Evolutionary conservation across 495 filamentous ascomycete species (phyloP), one percentile per base, ranked within the genome.

Genomic region (Penicilliopsis zonata): DNA sequence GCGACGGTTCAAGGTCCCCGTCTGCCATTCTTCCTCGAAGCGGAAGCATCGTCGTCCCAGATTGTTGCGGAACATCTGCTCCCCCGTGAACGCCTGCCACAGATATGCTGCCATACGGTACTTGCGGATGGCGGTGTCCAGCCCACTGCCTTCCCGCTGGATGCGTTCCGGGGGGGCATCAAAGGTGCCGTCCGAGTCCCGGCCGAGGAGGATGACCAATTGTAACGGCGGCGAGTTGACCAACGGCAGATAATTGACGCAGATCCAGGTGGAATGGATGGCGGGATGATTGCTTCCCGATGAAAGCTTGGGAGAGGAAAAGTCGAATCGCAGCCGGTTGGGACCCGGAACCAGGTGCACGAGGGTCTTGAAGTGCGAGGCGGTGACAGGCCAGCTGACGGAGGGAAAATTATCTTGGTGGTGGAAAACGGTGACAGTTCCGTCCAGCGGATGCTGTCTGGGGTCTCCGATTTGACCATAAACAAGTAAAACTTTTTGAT

Each of bases 51-150:
- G 72, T 16, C 87, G 70, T 2, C 85, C 85, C 33, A 94, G 70
- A 28, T 75, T 78, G 52, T 88, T 80, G 36, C 85, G 81, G 52
- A 72, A 79, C 86, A 94, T 94, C 49, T 95, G 86, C 48, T 94
- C 86, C 9, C 81, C 83, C 1, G 87, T 95, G 47, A 90, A 94
- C 5, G 86, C 84, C 51, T 94, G 87, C 87, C 87, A 95, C 2
- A 95, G 67, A 50, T 94, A 92, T 12, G 85, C 86, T 14, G 85
- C 78, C 76, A 86, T 92, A 33, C 85, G 72, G 46, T 83, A 93
- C 53, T 94, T 94, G 35, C 72, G 69, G 41, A 90, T 69, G 0
- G 87, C 87, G 9, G 66, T 74, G 2, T 88, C 80, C 18, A 94
- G 45, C 2, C 69, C 71, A 48, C 88, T 88, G 3, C 82, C 86